Evolutionary conservation across 306 rosid genomes (phyloP).

Genomic region (Pyrus betulifolia): DNA sequence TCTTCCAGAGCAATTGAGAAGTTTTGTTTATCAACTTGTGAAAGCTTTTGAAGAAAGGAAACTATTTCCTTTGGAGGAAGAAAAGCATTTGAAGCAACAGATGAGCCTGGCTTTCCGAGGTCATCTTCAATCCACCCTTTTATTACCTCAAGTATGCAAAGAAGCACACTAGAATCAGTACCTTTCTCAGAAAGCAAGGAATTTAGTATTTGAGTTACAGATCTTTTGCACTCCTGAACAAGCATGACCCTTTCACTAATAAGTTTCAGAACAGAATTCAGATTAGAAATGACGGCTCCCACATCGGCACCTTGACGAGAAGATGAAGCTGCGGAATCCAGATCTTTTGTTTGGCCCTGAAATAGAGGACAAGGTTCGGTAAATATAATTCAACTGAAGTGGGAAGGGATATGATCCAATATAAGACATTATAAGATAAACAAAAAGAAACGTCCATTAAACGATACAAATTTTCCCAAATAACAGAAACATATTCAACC

Average conservation of each 20-base stretch:
- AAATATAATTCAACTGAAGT: conserved; percentile 1
- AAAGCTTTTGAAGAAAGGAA: conserved; percentile 91
- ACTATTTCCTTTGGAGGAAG: conserved; percentile 82
- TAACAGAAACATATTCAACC: not conserved
- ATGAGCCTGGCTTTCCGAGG: conserved; percentile 63
- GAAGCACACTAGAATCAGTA: conserved; percentile 87
- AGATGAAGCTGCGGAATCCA: conserved; percentile 86
- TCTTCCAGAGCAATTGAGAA: conserved; percentile 62
- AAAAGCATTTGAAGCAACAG: conserved; percentile 55
- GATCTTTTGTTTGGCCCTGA: conserved; percentile 82
- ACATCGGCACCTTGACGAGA: conserved; percentile 84
- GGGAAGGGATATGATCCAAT: not conserved
- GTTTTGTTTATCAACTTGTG: conserved; percentile 82
- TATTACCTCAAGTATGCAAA: conserved; percentile 93
- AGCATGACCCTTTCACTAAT: conserved; percentile 87
- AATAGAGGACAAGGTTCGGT: conserved; percentile 14
- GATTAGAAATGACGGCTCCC: conserved; percentile 73
- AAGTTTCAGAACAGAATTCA: conserved; percentile 79
- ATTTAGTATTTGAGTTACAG: conserved; percentile 78
- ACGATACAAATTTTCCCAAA: not conserved
- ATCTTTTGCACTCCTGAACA: conserved; percentile 79
- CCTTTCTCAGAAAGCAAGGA: conserved; percentile 86
- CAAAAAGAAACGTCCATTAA: not conserved
- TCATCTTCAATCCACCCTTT: conserved; percentile 98
- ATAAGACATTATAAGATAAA: not conserved